A percentile compares a stretch with the other conserved stretches of the same genome.
These are phyloP conservation scores for Solanum infundibuliforme DNA, from an alignment of 257 asterid genomes.

Conservation along the genomic window DNA sequence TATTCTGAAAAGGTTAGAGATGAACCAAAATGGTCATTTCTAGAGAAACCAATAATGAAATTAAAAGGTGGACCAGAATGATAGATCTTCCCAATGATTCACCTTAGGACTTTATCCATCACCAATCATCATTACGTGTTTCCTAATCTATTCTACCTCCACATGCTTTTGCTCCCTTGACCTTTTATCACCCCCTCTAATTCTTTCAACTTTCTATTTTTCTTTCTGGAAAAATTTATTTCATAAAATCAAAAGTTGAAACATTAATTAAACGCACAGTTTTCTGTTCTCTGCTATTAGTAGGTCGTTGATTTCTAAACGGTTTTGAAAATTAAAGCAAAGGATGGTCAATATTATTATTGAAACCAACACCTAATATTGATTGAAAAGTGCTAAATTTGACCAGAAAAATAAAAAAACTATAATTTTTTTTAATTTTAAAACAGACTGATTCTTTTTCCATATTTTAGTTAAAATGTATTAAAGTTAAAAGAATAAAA, in stretches of 20 bases:
- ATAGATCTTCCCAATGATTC: constrained; percentile 27
- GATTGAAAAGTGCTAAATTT: too few relatives aligned
- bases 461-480: too few relatives aligned
- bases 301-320: background rate
- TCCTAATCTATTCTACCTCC: background rate
- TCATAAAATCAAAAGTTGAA: background rate
- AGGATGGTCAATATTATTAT: background rate
- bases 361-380: background rate
- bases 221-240: background rate
- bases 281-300: background rate
- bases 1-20: background rate
- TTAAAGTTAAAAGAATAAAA: too few relatives aligned
- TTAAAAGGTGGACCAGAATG: constrained; percentile 17
- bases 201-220: background rate
- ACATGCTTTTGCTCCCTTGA: background rate
- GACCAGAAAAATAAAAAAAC: fast-evolving
- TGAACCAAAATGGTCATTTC: background rate
- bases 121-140: constrained; percentile 38
- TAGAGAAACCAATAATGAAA: background rate
- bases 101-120: constrained; percentile 15
- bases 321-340: background rate
- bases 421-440: too few relatives aligned
- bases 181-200: background rate
- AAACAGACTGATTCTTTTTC: too few relatives aligned
- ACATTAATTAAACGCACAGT: background rate